Evolutionary conservation across 2,329 filamentous ascomycete species (phyloP).

Genomic region (Ophiostoma triangulosporum): DNA sequence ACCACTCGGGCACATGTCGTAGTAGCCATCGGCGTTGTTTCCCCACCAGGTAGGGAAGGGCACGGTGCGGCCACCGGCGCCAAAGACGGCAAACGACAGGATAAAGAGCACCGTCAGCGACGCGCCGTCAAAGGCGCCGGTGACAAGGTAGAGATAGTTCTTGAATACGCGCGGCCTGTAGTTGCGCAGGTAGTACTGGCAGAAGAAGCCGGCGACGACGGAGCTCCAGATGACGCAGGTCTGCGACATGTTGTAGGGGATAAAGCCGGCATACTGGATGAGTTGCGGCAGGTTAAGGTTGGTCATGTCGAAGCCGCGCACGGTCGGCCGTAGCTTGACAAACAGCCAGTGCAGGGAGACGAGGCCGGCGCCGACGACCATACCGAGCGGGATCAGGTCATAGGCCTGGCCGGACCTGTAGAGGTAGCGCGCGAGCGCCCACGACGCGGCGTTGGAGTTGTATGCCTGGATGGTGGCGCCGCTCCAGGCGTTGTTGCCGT

Average conservation of each 20-base stretch:
- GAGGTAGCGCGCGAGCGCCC: conserved; percentile 39
- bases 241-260: conserved; percentile 41
- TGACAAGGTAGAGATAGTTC: conserved; percentile 39
- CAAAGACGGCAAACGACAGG: conserved; percentile 42
- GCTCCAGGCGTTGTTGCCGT: conserved; percentile 39
- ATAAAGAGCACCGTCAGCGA: conserved; percentile 35
- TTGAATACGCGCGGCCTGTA: conserved; percentile 37
- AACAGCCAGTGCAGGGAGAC: conserved; percentile 32
- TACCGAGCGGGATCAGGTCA: conserved; percentile 34
- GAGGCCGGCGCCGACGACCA: conserved; percentile 32
- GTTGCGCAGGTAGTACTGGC: conserved; percentile 39
- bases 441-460: conserved; percentile 33
- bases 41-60: conserved; percentile 43
- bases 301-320: conserved; percentile 26
- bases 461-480: conserved; percentile 36
- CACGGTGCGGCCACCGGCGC: conserved; percentile 26
- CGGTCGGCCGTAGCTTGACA: conserved; percentile 32
- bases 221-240: conserved; percentile 40
- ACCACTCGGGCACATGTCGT: conserved; percentile 38
- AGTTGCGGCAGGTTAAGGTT: conserved; percentile 41
- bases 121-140: conserved; percentile 39
- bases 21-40: conserved; percentile 34
- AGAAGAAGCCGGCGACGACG: conserved; percentile 29
- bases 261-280: conserved; percentile 39
- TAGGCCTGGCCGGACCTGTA: conserved; percentile 33